These are phyloP conservation scores for Hypsizygus marmoreus DNA, from an alignment of 768 basidiomycete genomes.

Conservation along the genomic window DNA sequence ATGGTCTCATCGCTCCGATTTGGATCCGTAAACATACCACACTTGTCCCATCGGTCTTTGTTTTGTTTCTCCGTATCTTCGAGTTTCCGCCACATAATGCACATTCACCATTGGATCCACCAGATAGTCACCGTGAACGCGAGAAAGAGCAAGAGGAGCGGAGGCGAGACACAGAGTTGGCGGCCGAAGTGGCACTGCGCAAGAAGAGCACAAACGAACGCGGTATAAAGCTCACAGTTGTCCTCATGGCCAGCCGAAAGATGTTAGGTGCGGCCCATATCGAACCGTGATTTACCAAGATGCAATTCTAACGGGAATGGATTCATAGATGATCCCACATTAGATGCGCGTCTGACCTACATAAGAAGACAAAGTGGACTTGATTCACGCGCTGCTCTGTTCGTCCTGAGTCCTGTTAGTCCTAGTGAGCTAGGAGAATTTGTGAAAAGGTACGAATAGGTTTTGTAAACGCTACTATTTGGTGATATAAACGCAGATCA, in stretches of 20 bases:
- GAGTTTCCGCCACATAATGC: constrained; percentile 56
- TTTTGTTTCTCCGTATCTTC: constrained; percentile 84
- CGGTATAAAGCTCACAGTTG: constrained; percentile 92
- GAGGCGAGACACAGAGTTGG: constrained; percentile 70
- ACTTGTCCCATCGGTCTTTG: constrained; percentile 90
- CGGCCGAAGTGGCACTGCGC: constrained; percentile 75
- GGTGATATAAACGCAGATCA: constrained; percentile 27
- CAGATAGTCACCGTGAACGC: constrained; percentile 54
- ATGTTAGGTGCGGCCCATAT: constrained; percentile 67
- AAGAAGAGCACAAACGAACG: constrained; percentile 83
- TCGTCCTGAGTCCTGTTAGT: constrained; percentile 92
- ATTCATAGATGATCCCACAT: constrained; percentile 74
- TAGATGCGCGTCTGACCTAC: constrained; percentile 83
- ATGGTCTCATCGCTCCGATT: constrained; percentile 95
- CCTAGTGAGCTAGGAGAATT: constrained; percentile 87
- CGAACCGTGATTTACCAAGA: neutral
- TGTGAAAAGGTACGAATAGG: constrained; percentile 62
- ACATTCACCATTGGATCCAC: constrained; percentile 55
- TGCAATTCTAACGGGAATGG: neutral
- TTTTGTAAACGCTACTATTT: too few species aligned
- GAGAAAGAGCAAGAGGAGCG: constrained; percentile 71
- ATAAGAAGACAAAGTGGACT: constrained; percentile 87
- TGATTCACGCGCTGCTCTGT: constrained; percentile 89
- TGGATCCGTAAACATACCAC: constrained; percentile 97
- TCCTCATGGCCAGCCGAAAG: constrained; percentile 84